These are phyloP conservation scores for Fusarium incarnatum DNA, from an alignment of 2,329 filamentous ascomycete species.

Conservation along the genomic window DNA sequence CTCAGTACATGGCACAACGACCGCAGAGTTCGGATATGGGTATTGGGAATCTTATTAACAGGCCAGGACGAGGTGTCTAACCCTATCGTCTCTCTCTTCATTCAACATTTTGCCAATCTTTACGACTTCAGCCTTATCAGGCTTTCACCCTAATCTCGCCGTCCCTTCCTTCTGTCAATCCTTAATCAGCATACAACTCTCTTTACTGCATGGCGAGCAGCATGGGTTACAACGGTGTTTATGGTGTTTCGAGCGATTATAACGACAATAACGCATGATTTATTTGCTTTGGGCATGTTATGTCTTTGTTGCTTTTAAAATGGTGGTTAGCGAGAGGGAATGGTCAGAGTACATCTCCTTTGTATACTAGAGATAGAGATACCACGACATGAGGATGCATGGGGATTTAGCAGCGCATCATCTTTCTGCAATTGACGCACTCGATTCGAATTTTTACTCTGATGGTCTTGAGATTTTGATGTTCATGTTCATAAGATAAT, in stretches of 20 bases:
- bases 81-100: not conserved
- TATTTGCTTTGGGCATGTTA: conserved; percentile 26
- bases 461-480: not conserved
- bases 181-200: conserved; percentile 22
- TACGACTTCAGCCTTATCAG: not conserved
- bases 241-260: conserved; percentile 34
- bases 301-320: conserved; percentile 34
- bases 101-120: not conserved
- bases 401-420: conserved; percentile 25
- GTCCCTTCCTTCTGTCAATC: conserved; percentile 40
- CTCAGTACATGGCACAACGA: conserved; percentile 60
- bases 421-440: conserved; percentile 14
- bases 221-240: conserved; percentile 32
- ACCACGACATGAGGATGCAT: conserved; percentile 37
- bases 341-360: conserved; percentile 36
- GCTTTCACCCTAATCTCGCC: conserved; percentile 19
- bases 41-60: conserved; percentile 69
- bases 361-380: conserved; percentile 49
- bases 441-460: not conserved
- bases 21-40: conserved; percentile 70
- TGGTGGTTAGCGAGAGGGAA: conserved; percentile 26
- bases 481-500: conserved; percentile 21
- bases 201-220: conserved; percentile 41
- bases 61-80: conserved; percentile 52
- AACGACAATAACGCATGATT: conserved; percentile 40